phyloP scores from a whole-genome alignment of 306 rosid species.

The Acacia confusa region DNA sequence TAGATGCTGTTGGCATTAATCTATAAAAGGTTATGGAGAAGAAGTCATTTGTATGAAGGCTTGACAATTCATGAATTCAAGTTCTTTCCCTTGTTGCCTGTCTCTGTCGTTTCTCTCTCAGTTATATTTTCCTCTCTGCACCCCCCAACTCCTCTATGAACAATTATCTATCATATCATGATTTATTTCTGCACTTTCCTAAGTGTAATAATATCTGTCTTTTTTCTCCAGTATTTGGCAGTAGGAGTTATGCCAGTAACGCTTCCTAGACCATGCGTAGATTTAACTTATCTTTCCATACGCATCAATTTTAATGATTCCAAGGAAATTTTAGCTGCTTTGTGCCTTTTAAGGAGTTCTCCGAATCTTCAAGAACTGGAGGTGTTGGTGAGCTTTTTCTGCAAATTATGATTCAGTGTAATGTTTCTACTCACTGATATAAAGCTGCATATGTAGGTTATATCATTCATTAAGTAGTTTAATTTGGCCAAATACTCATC shows the following conservation, averaged over 20 bases:
- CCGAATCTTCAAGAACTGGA: conserved; percentile 60
- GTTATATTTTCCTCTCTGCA: neutral
- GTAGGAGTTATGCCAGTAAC: conserved; percentile 41
- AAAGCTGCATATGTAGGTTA: neutral
- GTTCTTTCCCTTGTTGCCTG: neutral
- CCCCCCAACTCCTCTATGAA: neutral
- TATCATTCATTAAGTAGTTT: neutral
- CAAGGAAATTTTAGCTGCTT: conserved; percentile 54
- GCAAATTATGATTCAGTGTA: conserved; percentile 23
- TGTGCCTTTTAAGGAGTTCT: conserved; percentile 55
- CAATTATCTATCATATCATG: neutral
- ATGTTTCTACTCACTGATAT: conserved; percentile 6
- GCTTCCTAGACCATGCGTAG: conserved; percentile 48
- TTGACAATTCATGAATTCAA: neutral
- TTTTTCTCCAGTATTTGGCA: conserved; percentile 54
- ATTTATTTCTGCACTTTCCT: neutral
- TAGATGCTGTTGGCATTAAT: neutral
- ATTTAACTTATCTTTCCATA: conserved; percentile 55
- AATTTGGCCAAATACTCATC: neutral
- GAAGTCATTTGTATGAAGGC: neutral
- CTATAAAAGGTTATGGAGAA: neutral
- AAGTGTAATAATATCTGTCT: neutral
- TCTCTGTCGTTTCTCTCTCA: neutral
- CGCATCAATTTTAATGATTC: conserved; percentile 51
- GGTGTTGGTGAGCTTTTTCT: conserved; percentile 53